Evolutionary conservation across 139 green algal species (phyloP).

Genomic region (Chlamydomonas sphaeroides): DNA sequence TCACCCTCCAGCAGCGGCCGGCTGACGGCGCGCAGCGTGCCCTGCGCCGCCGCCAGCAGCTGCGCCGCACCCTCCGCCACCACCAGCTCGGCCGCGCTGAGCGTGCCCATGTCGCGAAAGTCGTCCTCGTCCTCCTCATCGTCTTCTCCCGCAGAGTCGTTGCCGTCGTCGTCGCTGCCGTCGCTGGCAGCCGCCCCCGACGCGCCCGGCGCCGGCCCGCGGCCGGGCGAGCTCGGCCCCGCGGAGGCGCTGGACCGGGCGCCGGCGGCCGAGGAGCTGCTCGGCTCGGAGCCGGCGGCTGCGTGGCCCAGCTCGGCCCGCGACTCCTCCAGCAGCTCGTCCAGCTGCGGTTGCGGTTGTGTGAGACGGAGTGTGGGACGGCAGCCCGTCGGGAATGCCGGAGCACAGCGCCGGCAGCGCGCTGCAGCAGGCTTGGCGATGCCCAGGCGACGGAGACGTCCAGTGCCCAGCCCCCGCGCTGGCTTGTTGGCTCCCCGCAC

Average conservation of each 20-base stretch:
- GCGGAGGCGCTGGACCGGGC: too few relatives aligned
- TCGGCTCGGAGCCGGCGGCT: not conserved
- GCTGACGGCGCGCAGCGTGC: conserved; percentile 5
- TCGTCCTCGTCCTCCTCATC: conserved; percentile 18
- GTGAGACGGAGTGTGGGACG: too few relatives aligned
- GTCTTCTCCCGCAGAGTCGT: not conserved
- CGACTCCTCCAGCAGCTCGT: not conserved
- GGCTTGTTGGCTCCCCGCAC: not conserved
- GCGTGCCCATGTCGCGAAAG: conserved; percentile 33
- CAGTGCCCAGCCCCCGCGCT: too few relatives aligned
- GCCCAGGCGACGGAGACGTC: too few relatives aligned
- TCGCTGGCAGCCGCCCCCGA: not conserved
- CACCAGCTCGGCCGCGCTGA: not conserved
- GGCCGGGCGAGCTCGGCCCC: not conserved
- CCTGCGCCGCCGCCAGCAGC: conserved; percentile 29
- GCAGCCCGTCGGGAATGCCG: too few relatives aligned
- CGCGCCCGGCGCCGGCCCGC: too few relatives aligned
- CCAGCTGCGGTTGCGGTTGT: not conserved
- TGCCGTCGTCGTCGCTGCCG: not conserved
- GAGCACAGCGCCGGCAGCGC: too few relatives aligned
- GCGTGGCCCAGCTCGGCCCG: not conserved
- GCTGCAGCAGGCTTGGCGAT: too few relatives aligned
- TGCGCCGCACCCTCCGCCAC: not conserved
- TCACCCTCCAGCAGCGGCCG: conserved; percentile 31
- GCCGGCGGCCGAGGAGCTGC: not conserved